Percentiles rank a stretch among this genome's conserved stretches.
phyloP scores from a whole-genome alignment of 1,139 yeast genomes.

The Pichia sp. region DNA sequence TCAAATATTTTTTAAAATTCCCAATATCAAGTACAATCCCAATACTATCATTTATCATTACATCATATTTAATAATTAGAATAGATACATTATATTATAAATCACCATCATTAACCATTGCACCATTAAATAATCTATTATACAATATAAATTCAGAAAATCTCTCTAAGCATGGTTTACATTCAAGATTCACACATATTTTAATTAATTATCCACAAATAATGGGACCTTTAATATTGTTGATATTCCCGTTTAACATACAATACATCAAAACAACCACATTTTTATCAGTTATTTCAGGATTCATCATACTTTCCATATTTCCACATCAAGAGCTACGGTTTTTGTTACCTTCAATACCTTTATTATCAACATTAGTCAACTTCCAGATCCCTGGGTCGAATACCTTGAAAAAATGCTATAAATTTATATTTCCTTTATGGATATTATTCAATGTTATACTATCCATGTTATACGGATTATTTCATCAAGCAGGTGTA shows the following conservation, averaged over 20 bases:
- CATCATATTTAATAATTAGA: slow-evolving; percentile 37
- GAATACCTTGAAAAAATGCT: not conserved
- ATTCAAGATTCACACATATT: slow-evolving; percentile 69
- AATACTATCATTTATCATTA: slow-evolving; percentile 30
- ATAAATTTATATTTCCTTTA: slow-evolving; percentile 17
- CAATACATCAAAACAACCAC: slow-evolving; percentile 43
- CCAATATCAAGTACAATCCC: slow-evolving; percentile 26
- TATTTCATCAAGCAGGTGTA: slow-evolving; percentile 86
- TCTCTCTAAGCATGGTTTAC: slow-evolving; percentile 74
- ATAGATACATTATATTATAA: slow-evolving; percentile 45
- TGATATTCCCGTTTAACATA: slow-evolving; percentile 28
- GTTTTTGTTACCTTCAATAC: slow-evolving; percentile 71
- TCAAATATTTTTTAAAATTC: slow-evolving; percentile 16
- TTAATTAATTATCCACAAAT: slow-evolving; percentile 72
- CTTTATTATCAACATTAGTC: slow-evolving; percentile 37
- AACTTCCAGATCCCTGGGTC: slow-evolving; percentile 1
- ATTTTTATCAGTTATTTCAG: slow-evolving; percentile 57
- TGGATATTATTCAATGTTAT: slow-evolving; percentile 66
- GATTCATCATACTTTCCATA: slow-evolving; percentile 52
- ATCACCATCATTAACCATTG: slow-evolving; percentile 36
- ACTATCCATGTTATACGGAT: slow-evolving; percentile 65
- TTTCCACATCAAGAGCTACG: slow-evolving; percentile 91
- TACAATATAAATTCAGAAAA: slow-evolving; percentile 62
- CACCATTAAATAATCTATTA: slow-evolving; percentile 71
- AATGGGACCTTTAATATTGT: slow-evolving; percentile 64